A percentile compares a stretch with the other conserved stretches of the same genome.
Evolutionary conservation across 2,329 filamentous ascomycete species (phyloP).

Genomic region (Cercospora citrullina): DNA sequence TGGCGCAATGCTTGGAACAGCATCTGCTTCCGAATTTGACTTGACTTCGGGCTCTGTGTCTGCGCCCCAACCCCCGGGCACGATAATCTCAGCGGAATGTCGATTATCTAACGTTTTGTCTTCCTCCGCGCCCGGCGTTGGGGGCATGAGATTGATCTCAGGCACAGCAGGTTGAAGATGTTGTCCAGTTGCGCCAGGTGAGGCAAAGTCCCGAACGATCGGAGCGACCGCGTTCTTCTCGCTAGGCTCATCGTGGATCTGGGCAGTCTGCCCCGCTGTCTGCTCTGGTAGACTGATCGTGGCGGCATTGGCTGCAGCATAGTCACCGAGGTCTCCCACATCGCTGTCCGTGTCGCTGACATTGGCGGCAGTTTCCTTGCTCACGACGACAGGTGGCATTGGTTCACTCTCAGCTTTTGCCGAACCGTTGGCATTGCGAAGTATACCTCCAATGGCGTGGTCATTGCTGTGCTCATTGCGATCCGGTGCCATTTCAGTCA

Average conservation of each 20-base stretch:
- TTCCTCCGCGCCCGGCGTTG: conserved; percentile 39
- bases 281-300: conserved; percentile 18
- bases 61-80: conserved; percentile 34
- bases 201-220: conserved; percentile 31
- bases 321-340: conserved; percentile 9
- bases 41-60: conserved; percentile 21
- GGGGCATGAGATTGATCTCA: conserved; percentile 39
- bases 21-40: conserved; percentile 7
- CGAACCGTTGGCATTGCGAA: conserved; percentile 53
- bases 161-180: conserved; percentile 28
- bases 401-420: conserved; percentile 57
- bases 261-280: conserved; percentile 10
- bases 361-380: conserved; percentile 66
- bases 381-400: conserved; percentile 68
- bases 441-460: conserved; percentile 56
- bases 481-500: conserved; percentile 48
- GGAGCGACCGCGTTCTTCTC: conserved; percentile 16
- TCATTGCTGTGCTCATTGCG: conserved; percentile 60
- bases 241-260: conserved; percentile 7
- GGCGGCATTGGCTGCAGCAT: conserved; percentile 9
- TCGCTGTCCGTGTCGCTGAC: conserved; percentile 45
- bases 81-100: conserved; percentile 29
- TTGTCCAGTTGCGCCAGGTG: conserved; percentile 15
- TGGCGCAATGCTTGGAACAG: conserved; percentile 12
- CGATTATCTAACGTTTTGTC: conserved; percentile 25